phyloP scores from a whole-genome alignment of 345 rosid species.

The Populus deltoides region DNA sequence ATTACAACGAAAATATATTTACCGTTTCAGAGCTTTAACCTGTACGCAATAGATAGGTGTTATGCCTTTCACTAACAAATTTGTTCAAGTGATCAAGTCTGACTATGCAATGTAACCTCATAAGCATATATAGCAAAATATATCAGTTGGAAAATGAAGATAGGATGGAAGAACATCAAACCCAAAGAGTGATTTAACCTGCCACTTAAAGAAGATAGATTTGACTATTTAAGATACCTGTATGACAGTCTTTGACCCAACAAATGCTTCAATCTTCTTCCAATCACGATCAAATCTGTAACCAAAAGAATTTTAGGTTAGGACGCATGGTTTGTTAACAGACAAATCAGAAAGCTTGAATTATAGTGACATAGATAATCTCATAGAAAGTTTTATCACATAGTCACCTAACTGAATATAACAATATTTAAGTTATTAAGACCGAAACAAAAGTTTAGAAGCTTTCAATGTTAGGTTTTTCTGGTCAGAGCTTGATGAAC shows the following conservation, averaged over 20 bases:
- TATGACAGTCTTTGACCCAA: slow-evolving; percentile 88
- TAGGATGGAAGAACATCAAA: neutral
- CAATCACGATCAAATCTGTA: slow-evolving; percentile 91
- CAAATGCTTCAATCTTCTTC: slow-evolving; percentile 98
- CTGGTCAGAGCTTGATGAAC: neutral
- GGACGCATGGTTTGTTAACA: neutral
- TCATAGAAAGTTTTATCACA: neutral
- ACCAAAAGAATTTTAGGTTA: slow-evolving; percentile 8
- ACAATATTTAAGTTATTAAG: neutral
- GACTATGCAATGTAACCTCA: neutral
- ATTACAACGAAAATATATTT: neutral
- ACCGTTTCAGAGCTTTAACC: neutral
- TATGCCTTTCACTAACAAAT: neutral
- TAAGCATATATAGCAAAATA: neutral
- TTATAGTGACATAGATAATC: neutral
- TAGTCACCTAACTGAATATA: neutral
- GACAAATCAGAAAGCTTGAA: neutral
- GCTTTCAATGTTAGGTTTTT: neutral
- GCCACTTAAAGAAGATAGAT: neutral
- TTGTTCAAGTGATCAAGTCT: neutral
- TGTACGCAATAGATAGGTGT: neutral
- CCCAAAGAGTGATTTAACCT: neutral
- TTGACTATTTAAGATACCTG: slow-evolving; percentile 49
- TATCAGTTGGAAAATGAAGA: neutral
- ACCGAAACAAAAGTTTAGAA: neutral